Conservation (phyloP, 108 stramenopile genomes). For the Nitzschia palea region DNA sequence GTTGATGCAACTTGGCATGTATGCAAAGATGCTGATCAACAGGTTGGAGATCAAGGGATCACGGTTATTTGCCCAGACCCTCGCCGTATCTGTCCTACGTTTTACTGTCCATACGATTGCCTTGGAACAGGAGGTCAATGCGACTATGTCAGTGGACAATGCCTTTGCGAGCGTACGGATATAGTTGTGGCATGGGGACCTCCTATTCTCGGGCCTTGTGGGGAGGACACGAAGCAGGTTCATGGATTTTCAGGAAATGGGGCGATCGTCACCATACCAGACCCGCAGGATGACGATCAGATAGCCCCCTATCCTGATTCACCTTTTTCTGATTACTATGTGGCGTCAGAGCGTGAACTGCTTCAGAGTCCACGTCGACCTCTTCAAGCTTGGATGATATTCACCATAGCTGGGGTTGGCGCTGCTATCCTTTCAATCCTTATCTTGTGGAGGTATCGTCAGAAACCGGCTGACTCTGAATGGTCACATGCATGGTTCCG, state of each 20-base stretch:
- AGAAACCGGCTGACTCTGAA: neutral
- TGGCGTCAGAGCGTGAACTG: slow-evolving; percentile 8
- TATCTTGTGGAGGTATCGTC: neutral
- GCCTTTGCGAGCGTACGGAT: slow-evolving; percentile 56
- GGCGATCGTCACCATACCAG: too few relatives aligned
- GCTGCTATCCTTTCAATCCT: neutral
- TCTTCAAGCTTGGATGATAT: slow-evolving; percentile 24
- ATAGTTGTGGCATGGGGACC: neutral
- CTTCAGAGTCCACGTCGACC: neutral
- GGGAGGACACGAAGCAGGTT: too few relatives aligned
- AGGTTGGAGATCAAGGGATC: slow-evolving; percentile 46
- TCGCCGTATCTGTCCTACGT: slow-evolving; percentile 72
- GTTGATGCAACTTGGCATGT: slow-evolving; percentile 68
- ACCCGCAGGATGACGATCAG: neutral
- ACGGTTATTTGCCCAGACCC: slow-evolving; percentile 71
- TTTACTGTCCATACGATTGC: slow-evolving; percentile 80
- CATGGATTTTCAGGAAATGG: too few relatives aligned
- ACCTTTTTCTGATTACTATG: slow-evolving; percentile 37
- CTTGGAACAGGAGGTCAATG: slow-evolving; percentile 68
- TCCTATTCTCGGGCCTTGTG: neutral
- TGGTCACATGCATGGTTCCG: neutral
- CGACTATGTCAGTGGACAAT: slow-evolving; percentile 64
- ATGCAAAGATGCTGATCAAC: slow-evolving; percentile 61
- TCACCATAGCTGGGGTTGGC: neutral
- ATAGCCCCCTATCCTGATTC: slow-evolving; percentile 25